Evolutionary conservation across 2,329 filamentous ascomycete species (phyloP).

Genomic region (Penicillium decumbens): DNA sequence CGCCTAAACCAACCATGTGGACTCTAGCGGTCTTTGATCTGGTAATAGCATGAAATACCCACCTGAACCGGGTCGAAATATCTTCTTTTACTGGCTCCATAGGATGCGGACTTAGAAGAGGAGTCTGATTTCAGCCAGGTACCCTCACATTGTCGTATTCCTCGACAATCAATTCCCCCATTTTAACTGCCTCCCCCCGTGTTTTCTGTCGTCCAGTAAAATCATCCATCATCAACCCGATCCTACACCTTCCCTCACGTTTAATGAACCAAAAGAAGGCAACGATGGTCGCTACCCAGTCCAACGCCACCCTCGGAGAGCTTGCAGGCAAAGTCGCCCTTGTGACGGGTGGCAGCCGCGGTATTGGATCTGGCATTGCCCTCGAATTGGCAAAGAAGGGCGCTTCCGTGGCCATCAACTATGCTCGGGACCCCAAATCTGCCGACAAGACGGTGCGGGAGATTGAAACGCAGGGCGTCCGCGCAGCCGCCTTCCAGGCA

Average conservation of each 20-base stretch:
- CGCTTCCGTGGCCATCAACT: slow-evolving; percentile 41
- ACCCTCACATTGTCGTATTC: background rate
- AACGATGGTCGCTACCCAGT: slow-evolving; percentile 17
- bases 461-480: slow-evolving; percentile 61
- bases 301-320: slow-evolving; percentile 13
- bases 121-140: background rate
- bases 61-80: background rate
- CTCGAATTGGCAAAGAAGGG: slow-evolving; percentile 40
- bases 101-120: background rate
- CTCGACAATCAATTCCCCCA: background rate
- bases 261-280: background rate
- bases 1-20: background rate
- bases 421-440: slow-evolving; percentile 57
- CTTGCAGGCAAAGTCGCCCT: slow-evolving; percentile 38
- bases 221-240: background rate
- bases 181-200: background rate
- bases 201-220: background rate
- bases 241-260: background rate
- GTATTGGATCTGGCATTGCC: slow-evolving; percentile 42
- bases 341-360: slow-evolving; percentile 36
- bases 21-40: background rate
- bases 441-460: slow-evolving; percentile 62
- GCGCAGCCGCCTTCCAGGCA: slow-evolving; percentile 62
- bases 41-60: background rate
- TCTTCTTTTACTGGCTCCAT: background rate